phyloP scores from a whole-genome alignment of 2,329 filamentous ascomycete genomes.

The Didymosphaeria variabile region DNA sequence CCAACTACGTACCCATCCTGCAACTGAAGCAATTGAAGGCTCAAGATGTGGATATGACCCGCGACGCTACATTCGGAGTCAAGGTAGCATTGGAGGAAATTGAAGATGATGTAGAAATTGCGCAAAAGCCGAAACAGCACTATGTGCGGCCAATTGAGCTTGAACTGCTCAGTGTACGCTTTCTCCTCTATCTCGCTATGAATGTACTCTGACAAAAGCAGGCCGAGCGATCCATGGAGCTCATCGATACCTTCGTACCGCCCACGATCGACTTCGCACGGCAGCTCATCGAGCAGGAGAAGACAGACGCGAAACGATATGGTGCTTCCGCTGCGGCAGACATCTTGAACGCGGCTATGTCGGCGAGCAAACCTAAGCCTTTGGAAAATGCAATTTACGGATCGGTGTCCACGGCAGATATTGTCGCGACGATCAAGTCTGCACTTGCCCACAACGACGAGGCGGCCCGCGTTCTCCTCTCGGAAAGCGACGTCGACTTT shows the following conservation, averaged over 20 bases:
- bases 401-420: constrained; percentile 63
- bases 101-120: constrained; percentile 31
- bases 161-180: constrained; percentile 51
- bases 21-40: constrained; percentile 57
- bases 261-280: constrained; percentile 59
- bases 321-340: constrained; percentile 48
- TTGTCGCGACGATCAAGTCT: constrained; percentile 58
- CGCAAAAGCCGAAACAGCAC: constrained; percentile 28
- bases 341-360: constrained; percentile 47
- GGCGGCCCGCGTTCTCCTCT: constrained; percentile 59
- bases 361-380: constrained; percentile 38
- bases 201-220: constrained; percentile 34
- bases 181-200: not conserved
- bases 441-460: constrained; percentile 62
- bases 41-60: constrained; percentile 55
- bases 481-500: constrained; percentile 62
- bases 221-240: constrained; percentile 56
- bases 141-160: constrained; percentile 52
- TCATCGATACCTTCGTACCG: constrained; percentile 60
- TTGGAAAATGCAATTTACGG: constrained; percentile 57
- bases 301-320: constrained; percentile 35
- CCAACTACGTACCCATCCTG: constrained; percentile 60
- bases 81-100: constrained; percentile 39
- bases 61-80: constrained; percentile 58
- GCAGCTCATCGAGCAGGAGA: constrained; percentile 53